Percentiles rank a stretch among this genome's conserved stretches.
phyloP scores from a whole-genome alignment of 345 rosid species.

The Chamaenerion angustifolium region DNA sequence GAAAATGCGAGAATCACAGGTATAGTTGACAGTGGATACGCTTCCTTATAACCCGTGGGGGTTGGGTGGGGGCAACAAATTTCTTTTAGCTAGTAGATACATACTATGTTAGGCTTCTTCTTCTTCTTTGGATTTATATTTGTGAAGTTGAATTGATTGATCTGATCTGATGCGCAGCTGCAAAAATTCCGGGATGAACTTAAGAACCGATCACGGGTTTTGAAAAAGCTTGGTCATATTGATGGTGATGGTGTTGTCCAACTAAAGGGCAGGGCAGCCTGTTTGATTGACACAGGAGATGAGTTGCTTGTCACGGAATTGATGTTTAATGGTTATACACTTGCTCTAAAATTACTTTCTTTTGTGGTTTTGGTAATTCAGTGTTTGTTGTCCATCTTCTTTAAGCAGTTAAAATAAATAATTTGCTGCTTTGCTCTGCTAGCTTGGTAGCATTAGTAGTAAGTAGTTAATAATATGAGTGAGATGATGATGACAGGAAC shows the following conservation, averaged over 20 bases:
- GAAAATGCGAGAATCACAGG: slow-evolving; percentile 99
- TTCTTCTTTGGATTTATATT: too few species aligned
- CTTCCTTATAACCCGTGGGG: neutral
- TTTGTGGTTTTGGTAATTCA: too few species aligned
- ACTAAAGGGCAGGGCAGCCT: slow-evolving; percentile 94
- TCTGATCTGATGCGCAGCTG: slow-evolving; percentile 35
- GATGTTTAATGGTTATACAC: slow-evolving; percentile 75
- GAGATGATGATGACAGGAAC: slow-evolving; percentile 34
- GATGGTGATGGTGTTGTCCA: slow-evolving; percentile 80
- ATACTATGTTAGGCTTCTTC: too few species aligned
- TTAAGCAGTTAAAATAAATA: neutral
- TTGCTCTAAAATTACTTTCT: too few species aligned
- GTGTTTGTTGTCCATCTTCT: neutral
- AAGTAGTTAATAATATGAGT: too few species aligned
- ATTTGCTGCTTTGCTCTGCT: too few species aligned
- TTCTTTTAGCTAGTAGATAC: too few species aligned
- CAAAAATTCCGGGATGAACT: slow-evolving; percentile 94
- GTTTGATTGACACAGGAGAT: slow-evolving; percentile 98
- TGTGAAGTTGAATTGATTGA: neutral
- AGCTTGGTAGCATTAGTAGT: neutral
- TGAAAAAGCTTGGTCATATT: slow-evolving; percentile 91
- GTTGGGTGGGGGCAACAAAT: too few species aligned
- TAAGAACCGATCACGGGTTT: slow-evolving; percentile 76
- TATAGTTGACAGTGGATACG: slow-evolving; percentile 13
- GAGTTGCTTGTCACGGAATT: slow-evolving; percentile 96